Conservation (phyloP, 768 basidiomycete genomes). For the Amanita polypyramis region DNA sequence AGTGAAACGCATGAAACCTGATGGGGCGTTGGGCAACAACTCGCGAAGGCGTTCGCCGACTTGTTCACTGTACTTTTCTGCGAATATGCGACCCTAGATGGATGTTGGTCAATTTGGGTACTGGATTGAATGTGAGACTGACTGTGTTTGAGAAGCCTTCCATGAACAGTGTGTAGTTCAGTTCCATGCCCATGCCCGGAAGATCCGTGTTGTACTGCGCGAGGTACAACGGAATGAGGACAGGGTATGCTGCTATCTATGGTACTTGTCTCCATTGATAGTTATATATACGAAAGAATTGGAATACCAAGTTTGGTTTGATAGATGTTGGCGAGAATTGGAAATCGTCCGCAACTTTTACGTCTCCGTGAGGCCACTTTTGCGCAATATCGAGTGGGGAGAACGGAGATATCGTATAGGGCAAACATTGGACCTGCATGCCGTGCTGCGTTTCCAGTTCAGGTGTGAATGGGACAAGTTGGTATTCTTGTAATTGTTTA, state of each 20-base stretch:
- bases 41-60: constrained; percentile 7
- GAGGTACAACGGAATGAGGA: constrained; percentile 56
- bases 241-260: constrained; percentile 50
- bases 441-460: constrained; percentile 38
- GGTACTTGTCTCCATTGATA: not conserved
- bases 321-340: constrained; percentile 34
- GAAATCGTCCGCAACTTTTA: constrained; percentile 25
- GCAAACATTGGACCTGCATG: constrained; percentile 41
- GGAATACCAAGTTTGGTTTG: constrained; percentile 28
- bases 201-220: constrained; percentile 31
- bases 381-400: constrained; percentile 28
- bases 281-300: not conserved
- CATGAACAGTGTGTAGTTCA: constrained; percentile 19
- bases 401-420: constrained; percentile 46
- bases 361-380: constrained; percentile 23
- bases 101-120: not conserved
- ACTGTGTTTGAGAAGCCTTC: constrained; percentile 22
- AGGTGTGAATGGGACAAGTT: constrained; percentile 36
- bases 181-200: constrained; percentile 4
- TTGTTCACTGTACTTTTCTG: constrained; percentile 8
- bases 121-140: constrained; percentile 2
- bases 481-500: constrained; percentile 12
- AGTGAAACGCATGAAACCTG: constrained; percentile 1
- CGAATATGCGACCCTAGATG: constrained; percentile 15
- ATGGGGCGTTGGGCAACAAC: constrained; percentile 4